Percentiles rank a stretch among this genome's conserved stretches.
phyloP scores from a whole-genome alignment of 768 basidiomycete genomes.

The Chiua virens region DNA sequence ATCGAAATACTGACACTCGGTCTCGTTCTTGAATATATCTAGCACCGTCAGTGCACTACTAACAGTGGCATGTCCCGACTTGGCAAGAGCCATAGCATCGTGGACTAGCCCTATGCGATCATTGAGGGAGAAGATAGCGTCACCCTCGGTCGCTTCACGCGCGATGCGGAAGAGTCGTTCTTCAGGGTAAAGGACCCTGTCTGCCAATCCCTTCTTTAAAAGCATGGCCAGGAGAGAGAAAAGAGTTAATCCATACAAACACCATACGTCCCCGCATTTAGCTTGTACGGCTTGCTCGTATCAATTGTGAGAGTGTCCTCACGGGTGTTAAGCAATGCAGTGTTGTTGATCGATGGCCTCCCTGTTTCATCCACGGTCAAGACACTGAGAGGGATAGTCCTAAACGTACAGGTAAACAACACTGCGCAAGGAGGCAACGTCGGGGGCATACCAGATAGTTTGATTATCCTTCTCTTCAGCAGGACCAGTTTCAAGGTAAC shows the following conservation, averaged over 20 bases:
- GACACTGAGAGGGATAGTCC: constrained; percentile 69
- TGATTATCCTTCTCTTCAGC: constrained; percentile 81
- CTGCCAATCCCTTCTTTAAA: constrained; percentile 35
- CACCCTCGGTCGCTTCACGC: constrained; percentile 66
- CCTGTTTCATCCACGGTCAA: constrained; percentile 61
- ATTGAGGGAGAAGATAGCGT: constrained; percentile 70
- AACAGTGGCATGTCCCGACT: constrained; percentile 75
- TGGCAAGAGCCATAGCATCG: constrained; percentile 78
- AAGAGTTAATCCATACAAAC: constrained; percentile 62
- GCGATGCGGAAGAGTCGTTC: constrained; percentile 80
- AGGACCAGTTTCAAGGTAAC: constrained; percentile 86
- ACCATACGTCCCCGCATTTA: constrained; percentile 87
- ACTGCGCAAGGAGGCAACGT: not conserved
- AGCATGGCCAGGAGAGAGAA: not conserved
- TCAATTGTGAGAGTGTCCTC: constrained; percentile 71
- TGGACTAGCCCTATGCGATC: constrained; percentile 89
- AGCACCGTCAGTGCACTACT: constrained; percentile 78
- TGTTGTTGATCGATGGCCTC: constrained; percentile 56
- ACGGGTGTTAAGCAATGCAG: constrained; percentile 64
- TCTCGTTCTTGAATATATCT: constrained; percentile 66
- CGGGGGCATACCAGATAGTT: constrained; percentile 68
- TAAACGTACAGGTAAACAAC: constrained; percentile 25
- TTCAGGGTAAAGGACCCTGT: constrained; percentile 83
- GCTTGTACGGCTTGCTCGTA: constrained; percentile 77
- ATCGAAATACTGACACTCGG: constrained; percentile 57